These are phyloP conservation scores for Coelastrella sp. DNA, from an alignment of 139 green algal species.

Conservation along the genomic window DNA sequence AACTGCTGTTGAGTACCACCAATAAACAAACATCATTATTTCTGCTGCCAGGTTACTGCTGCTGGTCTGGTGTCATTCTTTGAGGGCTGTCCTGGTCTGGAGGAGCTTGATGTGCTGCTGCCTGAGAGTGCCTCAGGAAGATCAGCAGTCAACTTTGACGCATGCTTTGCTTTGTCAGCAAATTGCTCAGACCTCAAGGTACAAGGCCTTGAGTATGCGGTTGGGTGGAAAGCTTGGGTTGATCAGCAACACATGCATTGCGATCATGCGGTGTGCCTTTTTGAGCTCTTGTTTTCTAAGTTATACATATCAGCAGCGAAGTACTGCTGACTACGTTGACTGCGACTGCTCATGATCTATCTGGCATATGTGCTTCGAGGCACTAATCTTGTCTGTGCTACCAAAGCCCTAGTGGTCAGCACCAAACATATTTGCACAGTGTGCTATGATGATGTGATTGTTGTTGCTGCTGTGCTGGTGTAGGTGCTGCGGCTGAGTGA, in stretches of 20 bases:
- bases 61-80: slow-evolving; percentile 31
- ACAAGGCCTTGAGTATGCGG: too few relatives aligned
- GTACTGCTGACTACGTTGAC: not conserved
- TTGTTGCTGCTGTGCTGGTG: not conserved
- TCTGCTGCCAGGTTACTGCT: slow-evolving; percentile 31
- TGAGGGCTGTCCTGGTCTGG: slow-evolving; percentile 16
- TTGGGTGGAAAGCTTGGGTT: too few relatives aligned
- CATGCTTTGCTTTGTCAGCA: slow-evolving; percentile 41
- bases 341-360: too few relatives aligned
- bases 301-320: too few relatives aligned
- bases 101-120: slow-evolving; percentile 43
- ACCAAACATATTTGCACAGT: too few relatives aligned
- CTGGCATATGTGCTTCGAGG: too few relatives aligned
- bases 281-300: too few relatives aligned
- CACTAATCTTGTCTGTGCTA: too few relatives aligned
- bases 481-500: slow-evolving; percentile 49
- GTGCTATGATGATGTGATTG: too few relatives aligned
- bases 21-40: not conserved
- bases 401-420: too few relatives aligned
- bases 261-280: too few relatives aligned
- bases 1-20: not conserved
- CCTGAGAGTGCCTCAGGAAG: slow-evolving; percentile 11
- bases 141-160: slow-evolving; percentile 28
- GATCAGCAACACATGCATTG: too few relatives aligned
- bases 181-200: slow-evolving; percentile 44